Evolutionary conservation across 257 asterid species (phyloP).

Genomic region (Fraxinus cuspidata): DNA sequence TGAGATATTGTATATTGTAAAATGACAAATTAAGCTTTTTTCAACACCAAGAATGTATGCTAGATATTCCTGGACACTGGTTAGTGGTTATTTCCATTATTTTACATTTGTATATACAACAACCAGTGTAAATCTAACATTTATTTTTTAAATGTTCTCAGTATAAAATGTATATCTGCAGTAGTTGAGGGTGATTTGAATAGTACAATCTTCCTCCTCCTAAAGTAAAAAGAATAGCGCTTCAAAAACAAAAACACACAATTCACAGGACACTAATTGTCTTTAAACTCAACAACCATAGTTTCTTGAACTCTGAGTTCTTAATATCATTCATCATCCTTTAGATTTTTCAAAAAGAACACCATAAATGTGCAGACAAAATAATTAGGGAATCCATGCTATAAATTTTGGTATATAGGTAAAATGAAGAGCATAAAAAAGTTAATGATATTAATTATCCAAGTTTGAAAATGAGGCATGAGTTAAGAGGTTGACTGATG

Average conservation of each 20-base stretch:
- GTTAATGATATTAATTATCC: background rate
- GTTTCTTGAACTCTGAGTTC: background rate
- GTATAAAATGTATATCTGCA: background rate
- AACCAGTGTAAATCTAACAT: background rate
- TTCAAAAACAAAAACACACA: background rate
- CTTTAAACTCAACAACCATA: background rate
- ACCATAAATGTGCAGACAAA: background rate
- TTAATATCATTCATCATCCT: background rate
- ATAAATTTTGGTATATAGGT: background rate
- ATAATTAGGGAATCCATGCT: background rate
- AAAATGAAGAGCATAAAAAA: background rate
- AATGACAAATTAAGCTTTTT: background rate
- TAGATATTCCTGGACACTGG: background rate
- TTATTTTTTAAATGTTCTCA: background rate
- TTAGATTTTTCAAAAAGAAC: background rate
- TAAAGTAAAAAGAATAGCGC: background rate
- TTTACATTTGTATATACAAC: background rate
- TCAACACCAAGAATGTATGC: background rate
- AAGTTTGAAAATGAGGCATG: background rate
- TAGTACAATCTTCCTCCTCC: background rate
- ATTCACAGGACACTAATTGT: background rate
- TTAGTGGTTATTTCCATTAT: background rate
- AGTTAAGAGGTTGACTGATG: background rate
- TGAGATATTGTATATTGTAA: background rate
- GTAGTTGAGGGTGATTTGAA: background rate